phyloP scores from a whole-genome alignment of 164 flowering plant species.

The Vitis amurensis region DNA sequence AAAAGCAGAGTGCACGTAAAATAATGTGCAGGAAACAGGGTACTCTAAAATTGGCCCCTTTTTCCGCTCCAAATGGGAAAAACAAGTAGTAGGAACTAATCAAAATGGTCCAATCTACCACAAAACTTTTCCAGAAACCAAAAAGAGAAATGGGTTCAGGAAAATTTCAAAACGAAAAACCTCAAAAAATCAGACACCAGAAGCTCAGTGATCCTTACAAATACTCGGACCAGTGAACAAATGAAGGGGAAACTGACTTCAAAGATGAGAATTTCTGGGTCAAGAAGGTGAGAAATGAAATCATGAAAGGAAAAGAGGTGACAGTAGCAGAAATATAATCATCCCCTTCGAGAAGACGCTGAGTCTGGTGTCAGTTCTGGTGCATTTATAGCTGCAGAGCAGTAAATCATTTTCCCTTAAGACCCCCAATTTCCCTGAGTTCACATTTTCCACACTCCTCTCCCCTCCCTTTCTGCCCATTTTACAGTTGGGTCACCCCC shows the following conservation, averaged over 20 bases:
- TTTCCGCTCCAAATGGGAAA: conserved; percentile 10
- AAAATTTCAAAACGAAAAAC: background rate
- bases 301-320: background rate
- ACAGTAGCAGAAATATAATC: background rate
- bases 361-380: background rate
- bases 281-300: background rate
- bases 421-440: too few relatives aligned
- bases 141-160: background rate
- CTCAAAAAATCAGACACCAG: background rate
- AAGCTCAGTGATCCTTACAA: background rate
- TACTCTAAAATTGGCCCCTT: conserved; percentile 21
- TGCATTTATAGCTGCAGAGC: conserved; percentile 12
- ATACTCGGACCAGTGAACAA: background rate
- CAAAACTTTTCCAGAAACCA: too few relatives aligned
- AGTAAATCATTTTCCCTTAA: background rate
- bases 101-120: too few relatives aligned
- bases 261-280: too few relatives aligned
- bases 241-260: background rate
- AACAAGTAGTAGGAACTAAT: background rate
- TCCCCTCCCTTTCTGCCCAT: background rate
- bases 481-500: too few relatives aligned
- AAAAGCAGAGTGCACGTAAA: conserved; percentile 14
- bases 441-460: background rate
- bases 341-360: background rate
- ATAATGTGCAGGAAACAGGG: conserved; percentile 22